phyloP scores from a whole-genome alignment of 306 rosid genomes.

The Glycine tomentella region DNA sequence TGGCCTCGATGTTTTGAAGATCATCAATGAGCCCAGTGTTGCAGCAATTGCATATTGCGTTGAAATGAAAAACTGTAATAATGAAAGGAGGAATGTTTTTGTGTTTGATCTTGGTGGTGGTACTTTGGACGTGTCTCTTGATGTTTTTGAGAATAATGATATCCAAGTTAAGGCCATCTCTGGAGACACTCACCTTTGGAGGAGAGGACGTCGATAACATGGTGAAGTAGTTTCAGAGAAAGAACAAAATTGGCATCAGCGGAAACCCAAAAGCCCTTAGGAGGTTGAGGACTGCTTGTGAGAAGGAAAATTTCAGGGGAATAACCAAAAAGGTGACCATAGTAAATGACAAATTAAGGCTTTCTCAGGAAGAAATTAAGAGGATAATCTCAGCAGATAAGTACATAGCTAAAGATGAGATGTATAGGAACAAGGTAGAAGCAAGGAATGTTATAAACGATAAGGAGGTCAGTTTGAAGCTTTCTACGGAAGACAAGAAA shows the following conservation, averaged over 20 bases:
- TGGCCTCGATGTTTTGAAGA: too few species aligned
- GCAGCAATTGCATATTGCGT: too few species aligned
- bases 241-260: constrained; percentile 9
- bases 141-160: too few species aligned
- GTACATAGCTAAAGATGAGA: background rate
- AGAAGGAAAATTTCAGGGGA: background rate
- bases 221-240: constrained; percentile 13
- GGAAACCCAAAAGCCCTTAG: constrained; percentile 9
- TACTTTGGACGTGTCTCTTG: too few species aligned
- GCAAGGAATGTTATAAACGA: background rate
- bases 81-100: too few species aligned
- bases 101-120: too few species aligned
- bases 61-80: too few species aligned
- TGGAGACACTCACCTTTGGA: background rate
- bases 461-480: background rate
- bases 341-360: background rate
- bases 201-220: too few species aligned
- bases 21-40: too few species aligned
- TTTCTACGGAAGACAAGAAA: background rate
- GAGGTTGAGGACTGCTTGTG: constrained; percentile 37
- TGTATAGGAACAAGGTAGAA: background rate
- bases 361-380: background rate
- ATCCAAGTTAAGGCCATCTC: too few species aligned
- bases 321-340: background rate
- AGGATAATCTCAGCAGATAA: background rate